These are phyloP conservation scores for Saccharum officinarum DNA, from an alignment of 176 grass and related monocot genomes.

Conservation along the genomic window DNA sequence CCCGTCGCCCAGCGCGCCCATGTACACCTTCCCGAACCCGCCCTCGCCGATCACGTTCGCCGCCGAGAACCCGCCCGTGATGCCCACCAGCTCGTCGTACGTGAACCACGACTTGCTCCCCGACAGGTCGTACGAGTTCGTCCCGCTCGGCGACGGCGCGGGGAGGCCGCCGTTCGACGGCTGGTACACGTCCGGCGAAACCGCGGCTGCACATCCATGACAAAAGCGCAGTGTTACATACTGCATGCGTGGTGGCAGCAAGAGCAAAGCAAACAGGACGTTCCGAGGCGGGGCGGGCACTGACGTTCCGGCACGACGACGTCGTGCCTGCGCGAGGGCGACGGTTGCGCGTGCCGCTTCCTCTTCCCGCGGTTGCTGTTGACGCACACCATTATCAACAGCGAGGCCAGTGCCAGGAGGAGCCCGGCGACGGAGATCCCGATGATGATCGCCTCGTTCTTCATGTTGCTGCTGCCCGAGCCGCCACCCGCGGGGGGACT, in stretches of 20 bases:
- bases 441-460: conserved; percentile 30
- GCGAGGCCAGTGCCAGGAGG: conserved; percentile 33
- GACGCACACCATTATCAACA: conserved; percentile 29
- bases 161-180: conserved; percentile 5
- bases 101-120: conserved; percentile 58
- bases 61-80: conserved; percentile 54
- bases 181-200: conserved; percentile 24
- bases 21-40: conserved; percentile 70
- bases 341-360: not conserved
- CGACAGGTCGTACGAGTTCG: conserved; percentile 40
- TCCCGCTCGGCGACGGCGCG: conserved; percentile 18
- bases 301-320: conserved; percentile 32
- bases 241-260: not conserved
- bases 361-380: conserved; percentile 19
- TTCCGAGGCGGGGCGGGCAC: not conserved
- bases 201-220: not conserved
- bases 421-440: conserved; percentile 45
- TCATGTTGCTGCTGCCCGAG: not conserved
- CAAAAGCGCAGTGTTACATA: not conserved
- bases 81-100: conserved; percentile 53
- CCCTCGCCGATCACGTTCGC: conserved; percentile 63
- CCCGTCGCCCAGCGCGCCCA: conserved; percentile 52
- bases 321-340: not conserved
- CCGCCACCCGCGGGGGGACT: not conserved
- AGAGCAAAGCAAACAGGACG: not conserved